Base-by-base conservation (phyloP, 2,329 filamentous ascomycete species). In the Aspergillus sergii region DNA sequence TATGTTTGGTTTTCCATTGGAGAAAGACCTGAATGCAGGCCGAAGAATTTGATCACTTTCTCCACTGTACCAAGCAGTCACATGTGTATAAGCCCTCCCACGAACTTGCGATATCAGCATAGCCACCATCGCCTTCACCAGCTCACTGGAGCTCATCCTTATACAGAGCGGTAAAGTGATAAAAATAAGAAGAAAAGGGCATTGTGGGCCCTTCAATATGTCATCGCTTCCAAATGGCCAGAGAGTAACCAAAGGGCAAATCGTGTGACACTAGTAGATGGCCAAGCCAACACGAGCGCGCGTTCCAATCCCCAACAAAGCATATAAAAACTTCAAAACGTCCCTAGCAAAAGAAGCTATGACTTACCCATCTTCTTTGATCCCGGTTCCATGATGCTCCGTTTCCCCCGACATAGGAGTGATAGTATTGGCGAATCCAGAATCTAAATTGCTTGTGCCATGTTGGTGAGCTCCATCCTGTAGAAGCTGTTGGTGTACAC, bases 351-450 rank as follows among this genome's bases (percentile, higher is more conserved):
- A n/a, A 51, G 16, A 32, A 51, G 60, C 28, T 28, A 45, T 19
- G n/a, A 88, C 92, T 94, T 89, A 96, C 92, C 92, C 92, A 76
- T 96, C 92, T 87, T 96, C 92, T 80, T 96, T 96, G 62, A 94
- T 91, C 56, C 79, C 79, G 28, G 79, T 81, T 53, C 76, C 77
- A 54, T 78, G 76, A 57, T 69, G 71, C 50, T 78, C 77, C 32
- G 72, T 57, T 39, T 80, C 76, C 39, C 64, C 69, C 55, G 68
- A 67, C 58, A 71, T 64, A 61, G 65, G 59, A 30, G 64, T 61
- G 32, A 66, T 61, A 59, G 66, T 61, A 58, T 62, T 65, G 32
- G 64, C 63, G 36, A 70, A 71, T 16, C 67, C 66, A 39, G 70
- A 64, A 60, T 76, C 72, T 12, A 68, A 57, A 56, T 65, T 67